Evolutionary conservation across 306 rosid species (phyloP), one percentile per base, ranked within the genome.

Genomic region (Malus asiatica): DNA sequence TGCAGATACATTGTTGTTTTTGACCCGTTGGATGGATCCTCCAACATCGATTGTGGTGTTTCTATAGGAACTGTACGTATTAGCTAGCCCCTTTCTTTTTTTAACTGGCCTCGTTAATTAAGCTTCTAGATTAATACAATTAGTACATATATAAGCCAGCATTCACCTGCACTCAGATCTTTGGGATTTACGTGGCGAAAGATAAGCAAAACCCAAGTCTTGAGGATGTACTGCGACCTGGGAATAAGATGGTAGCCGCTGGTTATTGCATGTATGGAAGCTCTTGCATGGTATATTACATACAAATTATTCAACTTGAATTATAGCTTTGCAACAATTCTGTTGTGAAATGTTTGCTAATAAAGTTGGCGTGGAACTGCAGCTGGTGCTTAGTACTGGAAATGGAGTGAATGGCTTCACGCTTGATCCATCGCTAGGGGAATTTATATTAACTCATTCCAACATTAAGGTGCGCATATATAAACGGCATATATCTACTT

Each of bases 261-360:
- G 98, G 98, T 68, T 89, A 94, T 74, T 92, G 98, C 88, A 92
- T 92, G 96, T 94, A 94, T 55, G 97, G 98, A 75, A 94, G 98
- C 90, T 94, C 98, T 80, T 94, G 98, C 96, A 94, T 90, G 84
- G 97, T 94, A 42, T 9, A 42, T 42, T 42, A 42, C 45, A 42
- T 2, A 91, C 58, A 52, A 51, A 52, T 6, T 19, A 18, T 4
- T 52, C 58, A 18, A 52, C 22, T 52, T 42, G 12, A 42, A 8
- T 42, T 42, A 42, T 42, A 42, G 11, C 58, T 52, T 10, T 52
- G 9, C 58, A 15, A 42, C 45, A 42, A 42, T 6, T 52, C 19
- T 18, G 22, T 52, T 52, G 9, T 52, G 58, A 52, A 52, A 52
- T 42, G 45, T 42, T 42, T 42, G 45, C 45, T 42, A 42, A 42